These are phyloP conservation scores for Triticum aestivum DNA, from an alignment of 176 grass and related monocot species.

Conservation along the genomic window DNA sequence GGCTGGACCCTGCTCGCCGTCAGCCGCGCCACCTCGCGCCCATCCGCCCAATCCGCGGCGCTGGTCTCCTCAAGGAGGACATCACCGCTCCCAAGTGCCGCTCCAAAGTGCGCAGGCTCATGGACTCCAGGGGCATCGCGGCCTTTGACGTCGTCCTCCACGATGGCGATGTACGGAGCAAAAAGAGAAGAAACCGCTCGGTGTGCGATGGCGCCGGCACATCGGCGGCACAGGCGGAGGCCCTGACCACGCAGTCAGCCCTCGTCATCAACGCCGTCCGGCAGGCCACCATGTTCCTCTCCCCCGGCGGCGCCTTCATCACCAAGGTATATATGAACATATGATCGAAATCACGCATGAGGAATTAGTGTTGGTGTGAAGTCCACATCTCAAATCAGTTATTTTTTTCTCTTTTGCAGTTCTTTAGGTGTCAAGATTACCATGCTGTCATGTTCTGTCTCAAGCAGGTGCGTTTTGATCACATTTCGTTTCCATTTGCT, in stretches of 20 bases:
- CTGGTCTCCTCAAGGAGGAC: constrained; percentile 59
- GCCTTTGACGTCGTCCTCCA: constrained; percentile 80
- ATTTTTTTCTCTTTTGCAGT: constrained; percentile 40
- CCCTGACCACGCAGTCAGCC: constrained; percentile 48
- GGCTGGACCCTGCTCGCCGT: constrained; percentile 88
- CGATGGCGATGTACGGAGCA: constrained; percentile 33
- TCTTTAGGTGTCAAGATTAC: constrained; percentile 92
- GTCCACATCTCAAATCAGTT: neutral
- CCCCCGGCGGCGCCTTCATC: constrained; percentile 68
- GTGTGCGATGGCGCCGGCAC: constrained; percentile 23
- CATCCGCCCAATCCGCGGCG: constrained; percentile 76
- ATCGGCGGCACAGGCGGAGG: constrained; percentile 81
- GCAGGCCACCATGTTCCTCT: constrained; percentile 72
- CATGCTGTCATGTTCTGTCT: constrained; percentile 74
- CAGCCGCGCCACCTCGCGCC: constrained; percentile 62
- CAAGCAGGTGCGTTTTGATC: constrained; percentile 58
- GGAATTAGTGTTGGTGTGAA: neutral
- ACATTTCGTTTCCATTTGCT: neutral
- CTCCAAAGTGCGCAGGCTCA: constrained; percentile 58
- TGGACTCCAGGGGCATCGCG: constrained; percentile 51
- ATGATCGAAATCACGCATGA: no score
- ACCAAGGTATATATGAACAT: constrained; percentile 52
- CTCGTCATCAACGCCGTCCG: constrained; percentile 67
- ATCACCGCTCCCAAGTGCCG: constrained; percentile 78
- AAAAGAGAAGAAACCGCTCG: no score